Percentiles rank a stretch among this genome's conserved stretches.
These are phyloP conservation scores for Rhizopus arrhizus DNA, from an alignment of 371 early-diverging fungal species.

Conservation along the genomic window DNA sequence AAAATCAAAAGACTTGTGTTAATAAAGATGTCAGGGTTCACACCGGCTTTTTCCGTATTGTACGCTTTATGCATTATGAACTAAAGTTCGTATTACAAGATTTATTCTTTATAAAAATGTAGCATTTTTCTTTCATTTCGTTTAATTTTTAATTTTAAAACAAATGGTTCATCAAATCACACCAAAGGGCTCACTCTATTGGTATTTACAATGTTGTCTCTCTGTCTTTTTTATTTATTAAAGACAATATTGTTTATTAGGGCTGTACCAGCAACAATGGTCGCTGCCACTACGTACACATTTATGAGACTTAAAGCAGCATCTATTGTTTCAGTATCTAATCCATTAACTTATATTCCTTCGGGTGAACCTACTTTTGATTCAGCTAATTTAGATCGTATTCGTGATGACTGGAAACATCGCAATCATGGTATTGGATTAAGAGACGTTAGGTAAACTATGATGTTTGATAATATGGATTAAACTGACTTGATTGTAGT, in stretches of 20 bases:
- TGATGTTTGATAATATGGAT: neutral
- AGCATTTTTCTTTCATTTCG: neutral
- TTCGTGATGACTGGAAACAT: slow-evolving; percentile 44
- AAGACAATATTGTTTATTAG: neutral
- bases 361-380: slow-evolving; percentile 40
- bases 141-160: neutral
- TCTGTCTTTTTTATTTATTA: neutral
- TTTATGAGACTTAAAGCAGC: slow-evolving; percentile 14
- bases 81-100: too few species aligned
- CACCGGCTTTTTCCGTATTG: too few species aligned
- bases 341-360: slow-evolving; percentile 38
- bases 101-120: neutral
- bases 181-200: slow-evolving; percentile 12
- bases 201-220: neutral
- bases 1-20: too few species aligned
- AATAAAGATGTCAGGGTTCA: too few species aligned
- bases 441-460: slow-evolving; percentile 44
- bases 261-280: slow-evolving; percentile 21
- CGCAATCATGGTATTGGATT: slow-evolving; percentile 48
- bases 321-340: slow-evolving; percentile 12
- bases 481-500: slow-evolving; percentile 8
- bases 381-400: slow-evolving; percentile 40
- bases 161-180: neutral
- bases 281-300: slow-evolving; percentile 16
- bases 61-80: too few species aligned